Conservation (phyloP, 2,329 filamentous ascomycete genomes). For the Alternaria ethzedia region DNA sequence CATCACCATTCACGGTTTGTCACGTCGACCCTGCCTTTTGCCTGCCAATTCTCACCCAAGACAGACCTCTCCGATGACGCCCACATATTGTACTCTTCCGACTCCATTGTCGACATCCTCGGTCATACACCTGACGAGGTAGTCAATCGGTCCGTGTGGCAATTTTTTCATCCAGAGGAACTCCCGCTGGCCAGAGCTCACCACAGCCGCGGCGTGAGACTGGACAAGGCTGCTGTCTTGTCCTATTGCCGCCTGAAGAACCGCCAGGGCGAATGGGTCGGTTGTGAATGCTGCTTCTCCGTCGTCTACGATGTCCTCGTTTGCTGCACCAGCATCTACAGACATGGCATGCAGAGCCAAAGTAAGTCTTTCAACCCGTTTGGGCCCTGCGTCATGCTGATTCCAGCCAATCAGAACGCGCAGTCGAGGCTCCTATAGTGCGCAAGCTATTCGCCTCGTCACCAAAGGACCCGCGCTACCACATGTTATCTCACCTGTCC, state of each 20-base stretch:
- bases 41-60: conserved; percentile 11
- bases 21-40: conserved; percentile 10
- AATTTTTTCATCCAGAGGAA: conserved; percentile 86
- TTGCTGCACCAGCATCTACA: conserved; percentile 81
- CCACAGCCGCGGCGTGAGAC: conserved; percentile 73
- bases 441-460: conserved; percentile 82
- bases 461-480: conserved; percentile 81
- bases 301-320: conserved; percentile 88
- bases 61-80: conserved; percentile 77
- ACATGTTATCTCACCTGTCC: conserved; percentile 86
- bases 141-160: conserved; percentile 77
- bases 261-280: conserved; percentile 73
- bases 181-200: conserved; percentile 75
- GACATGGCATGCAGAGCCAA: conserved; percentile 70
- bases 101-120: conserved; percentile 82
- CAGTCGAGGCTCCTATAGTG: conserved; percentile 77
- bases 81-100: conserved; percentile 81
- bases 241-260: conserved; percentile 78
- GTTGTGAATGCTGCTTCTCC: conserved; percentile 88
- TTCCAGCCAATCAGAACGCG: conserved; percentile 66
- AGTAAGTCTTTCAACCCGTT: conserved; percentile 62
- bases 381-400: conserved; percentile 11
- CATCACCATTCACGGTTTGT: conserved; percentile 86
- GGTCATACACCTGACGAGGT: conserved; percentile 80
- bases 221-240: conserved; percentile 85